Conservation (phyloP, 441 rosid genomes). For the Gossypium schwendimanii region DNA sequence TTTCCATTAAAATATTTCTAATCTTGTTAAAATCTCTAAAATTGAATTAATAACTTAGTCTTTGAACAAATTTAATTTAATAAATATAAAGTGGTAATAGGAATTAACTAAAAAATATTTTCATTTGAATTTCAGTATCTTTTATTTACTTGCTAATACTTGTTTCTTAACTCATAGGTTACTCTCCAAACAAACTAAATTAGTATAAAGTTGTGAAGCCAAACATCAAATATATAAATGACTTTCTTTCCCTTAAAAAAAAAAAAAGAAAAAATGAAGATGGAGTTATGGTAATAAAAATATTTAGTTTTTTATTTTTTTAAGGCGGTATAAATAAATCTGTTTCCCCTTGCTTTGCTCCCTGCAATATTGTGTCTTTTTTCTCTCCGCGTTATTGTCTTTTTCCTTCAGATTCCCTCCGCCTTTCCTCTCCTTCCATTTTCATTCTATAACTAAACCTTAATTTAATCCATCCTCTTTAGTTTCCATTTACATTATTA, state of each 20-base stretch:
- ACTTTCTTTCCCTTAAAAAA: too few species aligned
- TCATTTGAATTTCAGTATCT: neutral
- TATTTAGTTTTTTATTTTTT: too few species aligned
- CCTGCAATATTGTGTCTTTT: conserved; percentile 23
- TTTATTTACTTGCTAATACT: neutral
- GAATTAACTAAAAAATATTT: too few species aligned
- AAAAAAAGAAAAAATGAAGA: too few species aligned
- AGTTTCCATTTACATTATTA: neutral
- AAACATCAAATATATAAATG: too few species aligned
- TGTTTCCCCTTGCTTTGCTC: neutral
- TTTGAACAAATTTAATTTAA: too few species aligned
- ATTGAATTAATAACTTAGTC: too few species aligned
- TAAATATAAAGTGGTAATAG: too few species aligned
- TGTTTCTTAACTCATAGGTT: neutral
- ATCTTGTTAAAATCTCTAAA: too few species aligned
- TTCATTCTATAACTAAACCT: conserved; percentile 16
- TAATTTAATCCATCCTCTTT: neutral
- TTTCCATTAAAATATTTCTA: too few species aligned
- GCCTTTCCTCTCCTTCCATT: conserved; percentile 26
- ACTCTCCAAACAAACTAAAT: neutral
- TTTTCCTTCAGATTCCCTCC: conserved; percentile 38
- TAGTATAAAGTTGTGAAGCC: neutral
- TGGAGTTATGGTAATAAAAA: too few species aligned
- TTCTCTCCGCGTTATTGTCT: conserved; percentile 42
- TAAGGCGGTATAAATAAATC: neutral